Evolutionary conservation across 192 early-diverging fungal genomes (phyloP).

Genomic region (Backusella tarrabulga): DNA sequence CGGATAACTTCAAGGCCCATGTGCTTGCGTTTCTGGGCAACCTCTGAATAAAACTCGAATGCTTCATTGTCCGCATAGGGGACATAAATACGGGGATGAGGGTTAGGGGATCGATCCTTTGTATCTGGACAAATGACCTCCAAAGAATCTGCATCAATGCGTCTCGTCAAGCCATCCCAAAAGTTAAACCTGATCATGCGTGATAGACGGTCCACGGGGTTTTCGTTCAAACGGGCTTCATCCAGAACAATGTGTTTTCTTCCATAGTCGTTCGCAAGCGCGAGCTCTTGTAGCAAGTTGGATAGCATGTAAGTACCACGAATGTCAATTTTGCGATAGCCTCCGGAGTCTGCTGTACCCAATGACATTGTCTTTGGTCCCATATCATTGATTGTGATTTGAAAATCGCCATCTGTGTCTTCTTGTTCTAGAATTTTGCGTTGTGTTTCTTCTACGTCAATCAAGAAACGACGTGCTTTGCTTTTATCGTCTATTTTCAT

Average conservation of each 20-base stretch:
- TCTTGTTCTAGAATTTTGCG: conserved; percentile 84
- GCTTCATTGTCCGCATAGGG: conserved; percentile 78
- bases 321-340: conserved; percentile 85
- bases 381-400: conserved; percentile 90
- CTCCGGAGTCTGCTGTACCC: conserved; percentile 82
- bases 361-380: conserved; percentile 90
- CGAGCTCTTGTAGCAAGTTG: conserved; percentile 93
- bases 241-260: conserved; percentile 84
- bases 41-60: conserved; percentile 74
- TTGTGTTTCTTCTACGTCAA: conserved; percentile 84
- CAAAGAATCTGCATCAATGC: conserved; percentile 80
- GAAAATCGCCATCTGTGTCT: conserved; percentile 92
- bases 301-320: conserved; percentile 94
- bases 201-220: conserved; percentile 86
- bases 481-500: conserved; percentile 52
- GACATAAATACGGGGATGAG: conserved; percentile 87
- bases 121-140: conserved; percentile 90
- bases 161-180: conserved; percentile 91
- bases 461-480: conserved; percentile 73
- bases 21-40: conserved; percentile 63
- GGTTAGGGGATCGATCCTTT: conserved; percentile 81
- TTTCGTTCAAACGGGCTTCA: conserved; percentile 87
- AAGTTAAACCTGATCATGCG: conserved; percentile 91
- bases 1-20: conserved; percentile 75
- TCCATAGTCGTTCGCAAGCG: conserved; percentile 83